Evolutionary conservation across 257 asterid species (phyloP), one percentile per base, ranked within the genome.

Genomic region (Fraxinus quadrangulata): DNA sequence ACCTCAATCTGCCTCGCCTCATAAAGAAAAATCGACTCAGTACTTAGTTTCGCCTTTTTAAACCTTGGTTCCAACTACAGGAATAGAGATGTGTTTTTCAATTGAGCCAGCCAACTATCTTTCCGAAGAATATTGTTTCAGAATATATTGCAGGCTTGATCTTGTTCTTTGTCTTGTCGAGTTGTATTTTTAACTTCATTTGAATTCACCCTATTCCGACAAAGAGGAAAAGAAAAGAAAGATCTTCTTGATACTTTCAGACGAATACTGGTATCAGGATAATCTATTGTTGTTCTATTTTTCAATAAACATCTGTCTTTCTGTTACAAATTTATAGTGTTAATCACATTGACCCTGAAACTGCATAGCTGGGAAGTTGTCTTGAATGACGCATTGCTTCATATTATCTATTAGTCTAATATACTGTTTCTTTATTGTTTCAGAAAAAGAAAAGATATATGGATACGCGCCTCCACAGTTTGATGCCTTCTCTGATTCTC

Each of bases 391-490:
- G 31, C 26, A 66, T 39, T 65, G 2, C 59, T 75, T 34, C 23
- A 73, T 76, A 66, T 16, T 14, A 34, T 36, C 42, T 24, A 67
- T 69, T 79, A 71, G 34, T 54, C 69, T 71, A 51, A 83, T 77
- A 65, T 67, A 56, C 34, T 79, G 66, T 79, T 66, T 80, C 65
- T 40, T 36, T 5, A 39, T 76, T 75, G 73, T 86, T 78, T 72
- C 85, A 91, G 95, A 85, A 77, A 91, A 84, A 80, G 95, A 92
- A 81, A 78, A 85, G 65, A 4, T 24, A 63, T n/a, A 0, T 23
- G 97, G 85, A 36, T 6, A 11, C 59, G 74, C 28, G 79, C 90
- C 97, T 63, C 91, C 88, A 5, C 85, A 89, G 75, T 82, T 86
- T 77, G 91, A 83, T 59, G 73, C 65, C 71, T 73, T 75, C n/a